Evolutionary conservation across 176 grass and related monocot species (phyloP), one percentile per base, ranked within the genome.

Genomic region (Aegilops speltoides): DNA sequence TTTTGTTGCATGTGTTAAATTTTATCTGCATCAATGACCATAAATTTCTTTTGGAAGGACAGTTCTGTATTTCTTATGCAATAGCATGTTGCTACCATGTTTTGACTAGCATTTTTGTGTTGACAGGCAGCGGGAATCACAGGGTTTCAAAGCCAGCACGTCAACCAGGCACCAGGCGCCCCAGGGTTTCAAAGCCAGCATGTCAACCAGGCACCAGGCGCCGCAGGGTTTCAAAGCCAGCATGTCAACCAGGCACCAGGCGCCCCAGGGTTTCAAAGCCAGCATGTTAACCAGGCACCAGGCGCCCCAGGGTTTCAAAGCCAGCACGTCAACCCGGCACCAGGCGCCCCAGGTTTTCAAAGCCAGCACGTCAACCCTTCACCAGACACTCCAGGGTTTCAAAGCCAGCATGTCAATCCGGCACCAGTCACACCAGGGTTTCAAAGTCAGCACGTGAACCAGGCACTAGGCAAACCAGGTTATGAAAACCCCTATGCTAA

Each of bases 401-500:
- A 63, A 80, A 80, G 63, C 26, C 78, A 38, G 36, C 36, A 2
- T 7, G 31, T 8, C 2, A 75, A 76, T 29, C 48, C 77, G 71
- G 63, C 71, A 57, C 70, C 25, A 36, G 70, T 40, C 0, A 3
- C 25, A 5, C 69, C 71, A 62, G 52, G 32, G 28, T 82, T 70
- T 82, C 78, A 77, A 7, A 86, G 63, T 63, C 83, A 82, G 26
- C 77, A 86, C 79, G 45, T 59, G 13, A 88, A 77, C 9, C 79
- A 57, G 70, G 23, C 70, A 67, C 79, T 24, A 41, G 60, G 7
- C 14, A 4, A 17, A 2, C 41, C 61, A 56, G 24, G 38, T n/a
- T 77, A 43, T 68, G 61, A 77, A 69, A 86, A 81, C 78, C 88
- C 81, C 26, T 86, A 82, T 85, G 34, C 54, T 28, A 25, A 56